Evolutionary conservation across 108 stramenopile genomes (phyloP).

Genomic region (Asterionellopsis glacialis): DNA sequence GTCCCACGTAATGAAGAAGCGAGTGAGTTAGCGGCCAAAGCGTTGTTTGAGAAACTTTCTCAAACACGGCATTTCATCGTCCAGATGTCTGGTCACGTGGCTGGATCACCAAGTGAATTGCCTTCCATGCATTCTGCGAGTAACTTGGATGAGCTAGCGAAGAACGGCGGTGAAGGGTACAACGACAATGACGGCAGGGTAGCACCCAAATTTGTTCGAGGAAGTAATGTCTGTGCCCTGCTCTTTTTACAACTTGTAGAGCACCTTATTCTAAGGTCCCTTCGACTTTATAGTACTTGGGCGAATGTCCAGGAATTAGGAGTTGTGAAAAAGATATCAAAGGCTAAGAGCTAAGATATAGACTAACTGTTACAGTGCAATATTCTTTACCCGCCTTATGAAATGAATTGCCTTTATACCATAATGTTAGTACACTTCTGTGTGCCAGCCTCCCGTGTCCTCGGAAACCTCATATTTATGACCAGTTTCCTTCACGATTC

Average conservation of each 20-base stretch:
- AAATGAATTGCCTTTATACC: too few relatives aligned
- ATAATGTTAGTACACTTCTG: too few relatives aligned
- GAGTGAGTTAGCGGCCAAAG: constrained; percentile 9
- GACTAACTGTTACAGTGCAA: too few relatives aligned
- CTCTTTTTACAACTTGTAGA: constrained; percentile 31
- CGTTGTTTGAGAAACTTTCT: constrained; percentile 7
- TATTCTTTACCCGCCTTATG: too few relatives aligned
- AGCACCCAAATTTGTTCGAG: constrained; percentile 9
- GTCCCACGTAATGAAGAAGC: constrained; percentile 6
- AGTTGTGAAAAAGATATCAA: not conserved
- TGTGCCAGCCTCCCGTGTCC: too few relatives aligned
- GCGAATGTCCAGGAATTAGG: constrained; percentile 6
- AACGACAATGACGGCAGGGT: constrained; percentile 11
- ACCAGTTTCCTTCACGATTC: too few relatives aligned
- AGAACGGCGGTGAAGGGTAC: not conserved
- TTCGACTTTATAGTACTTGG: constrained; percentile 25
- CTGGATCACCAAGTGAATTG: too few relatives aligned
- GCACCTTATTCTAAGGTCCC: constrained; percentile 21
- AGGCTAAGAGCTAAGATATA: too few relatives aligned
- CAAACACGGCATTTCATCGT: constrained; percentile 13
- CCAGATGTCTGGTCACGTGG: constrained; percentile 1
- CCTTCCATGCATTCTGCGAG: not conserved
- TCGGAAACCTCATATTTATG: too few relatives aligned
- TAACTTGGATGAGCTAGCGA: not conserved
- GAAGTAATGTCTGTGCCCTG: constrained; percentile 13